Percentiles rank a stretch among this genome's conserved stretches.
Evolutionary conservation across 805 yeast genomes (phyloP).

Genomic region (Barnettozyma sp.): DNA sequence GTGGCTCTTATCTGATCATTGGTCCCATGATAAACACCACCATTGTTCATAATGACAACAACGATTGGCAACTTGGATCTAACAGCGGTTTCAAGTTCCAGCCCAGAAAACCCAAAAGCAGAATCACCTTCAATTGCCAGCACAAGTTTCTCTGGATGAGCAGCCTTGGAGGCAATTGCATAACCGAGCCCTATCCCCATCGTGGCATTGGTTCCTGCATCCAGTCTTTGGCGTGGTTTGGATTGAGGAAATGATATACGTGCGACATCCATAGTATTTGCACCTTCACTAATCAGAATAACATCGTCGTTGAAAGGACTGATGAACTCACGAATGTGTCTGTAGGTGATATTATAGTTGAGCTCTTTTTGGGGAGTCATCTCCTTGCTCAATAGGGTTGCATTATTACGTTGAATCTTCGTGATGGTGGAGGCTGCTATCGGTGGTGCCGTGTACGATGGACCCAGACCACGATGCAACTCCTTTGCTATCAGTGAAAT

Average conservation of each 20-base stretch:
- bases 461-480: slow-evolving; percentile 25
- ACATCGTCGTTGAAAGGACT: slow-evolving; percentile 26
- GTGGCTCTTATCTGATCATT: slow-evolving; percentile 27
- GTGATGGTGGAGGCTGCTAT: slow-evolving; percentile 24
- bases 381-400: slow-evolving; percentile 31
- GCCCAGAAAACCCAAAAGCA: slow-evolving; percentile 68
- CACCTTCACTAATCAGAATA: slow-evolving; percentile 60
- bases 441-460: slow-evolving; percentile 29
- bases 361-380: slow-evolving; percentile 20
- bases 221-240: slow-evolving; percentile 48
- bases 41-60: slow-evolving; percentile 62
- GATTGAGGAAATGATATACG: slow-evolving; percentile 51
- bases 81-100: slow-evolving; percentile 67
- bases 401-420: slow-evolving; percentile 28
- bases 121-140: slow-evolving; percentile 69
- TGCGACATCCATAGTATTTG: slow-evolving; percentile 70
- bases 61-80: slow-evolving; percentile 47
- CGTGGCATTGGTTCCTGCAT: slow-evolving; percentile 72
- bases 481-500: slow-evolving; percentile 34
- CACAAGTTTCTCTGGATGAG: slow-evolving; percentile 37
- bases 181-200: slow-evolving; percentile 75
- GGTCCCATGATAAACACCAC: slow-evolving; percentile 66
- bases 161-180: slow-evolving; percentile 53
- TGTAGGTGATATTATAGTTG: slow-evolving; percentile 50
- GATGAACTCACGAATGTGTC: slow-evolving; percentile 37